phyloP scores from a whole-genome alignment of 768 basidiomycete species.

The Cystofilobasidium bisporidii region DNA sequence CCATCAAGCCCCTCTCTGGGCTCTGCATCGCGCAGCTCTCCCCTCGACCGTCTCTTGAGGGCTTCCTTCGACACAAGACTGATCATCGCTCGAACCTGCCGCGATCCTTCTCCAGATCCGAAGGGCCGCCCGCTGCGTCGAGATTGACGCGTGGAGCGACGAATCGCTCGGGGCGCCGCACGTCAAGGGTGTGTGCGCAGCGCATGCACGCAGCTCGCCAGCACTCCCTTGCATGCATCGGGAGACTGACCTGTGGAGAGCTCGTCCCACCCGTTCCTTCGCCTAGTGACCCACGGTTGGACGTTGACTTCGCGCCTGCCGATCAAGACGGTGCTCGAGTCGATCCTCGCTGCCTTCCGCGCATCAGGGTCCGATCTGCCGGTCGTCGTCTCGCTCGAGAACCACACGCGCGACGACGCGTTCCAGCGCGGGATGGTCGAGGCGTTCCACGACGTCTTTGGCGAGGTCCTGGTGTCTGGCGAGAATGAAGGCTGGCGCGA shows the following conservation, averaged over 20 bases:
- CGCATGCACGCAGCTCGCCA: too few species aligned
- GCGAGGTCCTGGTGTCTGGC: conserved; percentile 47
- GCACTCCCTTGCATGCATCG: too few species aligned
- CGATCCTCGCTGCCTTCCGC: conserved; percentile 46
- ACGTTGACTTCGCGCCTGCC: conserved; percentile 45
- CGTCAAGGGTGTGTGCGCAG: conserved; percentile 8
- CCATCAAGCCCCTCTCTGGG: too few species aligned
- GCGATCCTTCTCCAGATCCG: conserved; percentile 33
- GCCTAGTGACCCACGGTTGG: too few species aligned
- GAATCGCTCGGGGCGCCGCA: background rate
- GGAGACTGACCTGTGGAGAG: too few species aligned
- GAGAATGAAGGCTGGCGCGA: conserved; percentile 40
- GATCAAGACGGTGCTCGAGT: conserved; percentile 49
- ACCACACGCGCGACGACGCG: conserved; percentile 49
- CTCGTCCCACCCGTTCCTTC: too few species aligned
- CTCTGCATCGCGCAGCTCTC: background rate
- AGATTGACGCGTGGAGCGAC: conserved; percentile 58
- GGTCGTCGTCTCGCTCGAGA: conserved; percentile 54
- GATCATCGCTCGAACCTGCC: background rate
- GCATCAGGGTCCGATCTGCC: conserved; percentile 46
- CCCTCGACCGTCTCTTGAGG: too few species aligned
- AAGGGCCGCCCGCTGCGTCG: conserved; percentile 52
- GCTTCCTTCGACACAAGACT: too few species aligned
- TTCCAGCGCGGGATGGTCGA: conserved; percentile 49
- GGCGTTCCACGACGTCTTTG: conserved; percentile 50